A percentile compares a stretch with the other conserved stretches of the same genome.
These are phyloP conservation scores for Avicennia marina DNA, from an alignment of 257 asterid species.

Conservation along the genomic window DNA sequence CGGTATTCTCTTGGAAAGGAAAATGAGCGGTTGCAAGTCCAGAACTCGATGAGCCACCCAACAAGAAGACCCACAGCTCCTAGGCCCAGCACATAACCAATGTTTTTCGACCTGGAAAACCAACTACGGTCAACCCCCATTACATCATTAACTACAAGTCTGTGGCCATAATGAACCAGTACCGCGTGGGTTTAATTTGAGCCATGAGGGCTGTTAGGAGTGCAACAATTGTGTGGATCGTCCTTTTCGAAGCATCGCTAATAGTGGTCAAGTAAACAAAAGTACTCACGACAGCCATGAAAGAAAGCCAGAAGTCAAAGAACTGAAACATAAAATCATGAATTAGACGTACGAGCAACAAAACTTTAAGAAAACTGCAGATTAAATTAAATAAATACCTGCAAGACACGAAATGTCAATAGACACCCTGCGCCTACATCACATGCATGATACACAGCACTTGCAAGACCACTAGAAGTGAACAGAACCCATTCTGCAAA, in stretches of 20 bases:
- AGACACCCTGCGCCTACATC: conserved; percentile 98
- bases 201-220: conserved; percentile 94
- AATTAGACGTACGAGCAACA: conserved; percentile 2
- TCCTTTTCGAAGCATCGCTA: conserved; percentile 72
- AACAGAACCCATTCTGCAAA: conserved; percentile 96
- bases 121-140: conserved; percentile 9
- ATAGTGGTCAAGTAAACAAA: conserved; percentile 71
- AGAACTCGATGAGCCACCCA: conserved; percentile 76
- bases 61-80: conserved; percentile 68
- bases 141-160: neutral
- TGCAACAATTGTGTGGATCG: conserved; percentile 84
- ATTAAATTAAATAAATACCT: conserved; percentile 39
- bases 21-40: conserved; percentile 44
- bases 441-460: conserved; percentile 93
- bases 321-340: conserved; percentile 40
- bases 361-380: neutral
- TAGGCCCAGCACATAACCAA: conserved; percentile 58
- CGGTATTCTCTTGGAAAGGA: conserved; percentile 40
- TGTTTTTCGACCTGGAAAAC: conserved; percentile 71
- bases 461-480: conserved; percentile 87
- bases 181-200: conserved; percentile 92
- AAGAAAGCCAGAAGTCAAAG: conserved; percentile 98
- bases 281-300: conserved; percentile 96
- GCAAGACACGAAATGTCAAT: conserved; percentile 63
- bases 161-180: neutral